Base-by-base conservation (phyloP, 805 yeast genomes). In the Kockiozyma suomiensis region DNA sequence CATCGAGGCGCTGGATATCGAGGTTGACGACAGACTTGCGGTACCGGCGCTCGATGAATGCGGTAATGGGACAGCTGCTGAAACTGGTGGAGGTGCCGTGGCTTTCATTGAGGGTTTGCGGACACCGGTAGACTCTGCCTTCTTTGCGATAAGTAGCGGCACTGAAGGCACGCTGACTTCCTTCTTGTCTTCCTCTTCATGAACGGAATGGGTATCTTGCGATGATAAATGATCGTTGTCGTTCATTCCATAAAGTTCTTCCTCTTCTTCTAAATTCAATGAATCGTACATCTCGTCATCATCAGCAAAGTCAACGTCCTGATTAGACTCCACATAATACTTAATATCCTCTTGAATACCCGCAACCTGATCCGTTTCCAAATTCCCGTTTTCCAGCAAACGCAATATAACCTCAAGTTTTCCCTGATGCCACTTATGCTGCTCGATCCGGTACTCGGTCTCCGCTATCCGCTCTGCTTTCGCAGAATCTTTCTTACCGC, bases 211-310 rank as follows among this genome's bases (percentile, higher is more conserved):
- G 2, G 53, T 30, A 33, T 62, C 66, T 17, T 55, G 66, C 35
- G 58, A 37, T 12, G 66, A 57, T 30, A 49, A 23, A 23, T 54
- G 58, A 5, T 59, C 66, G 13, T 62, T 69, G 17, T 70, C 69
- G 43, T 66, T 70, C 67, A 65, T 67, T 38, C 72, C 79, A 45
- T 73, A 72, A 25, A 73, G 78, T 38, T 82, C 83, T 30, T 79
- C 80, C 37, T 80, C 82, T 38, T 81, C 80, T 47, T 82, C 84
- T 46, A 91, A 81, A 46, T 86, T 91, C 68, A 94, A 80, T 61
- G 85, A 90, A 67, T 94, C 97, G 74, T 93, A 94, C 62, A 93
- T 83, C 13, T 90, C 91, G 68, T 92, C 97, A 73, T 93, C 96
- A 70, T 91, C 97, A 35, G 92, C 87, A 73, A 91, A 93, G 69